Evolutionary conservation across 352 stramenopile genomes (phyloP).

Genomic region (Phytophthora fragariaefolia): DNA sequence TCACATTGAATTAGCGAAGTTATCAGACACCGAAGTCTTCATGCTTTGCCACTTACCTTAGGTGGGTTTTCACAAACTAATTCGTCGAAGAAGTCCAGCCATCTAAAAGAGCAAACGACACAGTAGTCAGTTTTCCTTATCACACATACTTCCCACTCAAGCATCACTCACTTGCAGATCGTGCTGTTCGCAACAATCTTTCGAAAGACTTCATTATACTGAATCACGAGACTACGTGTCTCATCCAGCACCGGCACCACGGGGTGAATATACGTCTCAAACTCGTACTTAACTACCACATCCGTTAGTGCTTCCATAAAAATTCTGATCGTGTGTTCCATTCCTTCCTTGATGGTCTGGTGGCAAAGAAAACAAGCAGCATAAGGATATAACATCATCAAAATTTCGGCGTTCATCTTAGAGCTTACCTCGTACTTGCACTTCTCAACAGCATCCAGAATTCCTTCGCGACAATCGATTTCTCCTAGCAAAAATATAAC

Average conservation of each 20-base stretch:
- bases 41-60: slow-evolving; percentile 41
- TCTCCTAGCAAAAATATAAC: slow-evolving; percentile 95
- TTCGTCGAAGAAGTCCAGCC: slow-evolving; percentile 91
- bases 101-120: slow-evolving; percentile 44
- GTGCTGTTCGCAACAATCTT: slow-evolving; percentile 43
- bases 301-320: slow-evolving; percentile 77
- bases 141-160: no score
- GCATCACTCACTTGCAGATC: slow-evolving; percentile 52
- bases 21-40: neutral
- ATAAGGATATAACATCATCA: no score
- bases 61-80: slow-evolving; percentile 55
- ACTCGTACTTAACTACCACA: slow-evolving; percentile 61
- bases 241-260: slow-evolving; percentile 91
- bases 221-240: slow-evolving; percentile 79
- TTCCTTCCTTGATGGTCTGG: slow-evolving; percentile 79
- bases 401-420: no score
- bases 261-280: slow-evolving; percentile 85
- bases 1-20: neutral
- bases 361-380: neutral
- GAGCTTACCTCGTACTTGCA: slow-evolving; percentile 81
- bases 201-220: slow-evolving; percentile 85
- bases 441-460: slow-evolving; percentile 88
- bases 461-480: slow-evolving; percentile 96
- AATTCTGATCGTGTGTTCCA: slow-evolving; percentile 75
- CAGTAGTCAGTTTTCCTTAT: no score